These are phyloP conservation scores for Solanum chacoense DNA, from an alignment of 305 asterid genomes.

Conservation along the genomic window DNA sequence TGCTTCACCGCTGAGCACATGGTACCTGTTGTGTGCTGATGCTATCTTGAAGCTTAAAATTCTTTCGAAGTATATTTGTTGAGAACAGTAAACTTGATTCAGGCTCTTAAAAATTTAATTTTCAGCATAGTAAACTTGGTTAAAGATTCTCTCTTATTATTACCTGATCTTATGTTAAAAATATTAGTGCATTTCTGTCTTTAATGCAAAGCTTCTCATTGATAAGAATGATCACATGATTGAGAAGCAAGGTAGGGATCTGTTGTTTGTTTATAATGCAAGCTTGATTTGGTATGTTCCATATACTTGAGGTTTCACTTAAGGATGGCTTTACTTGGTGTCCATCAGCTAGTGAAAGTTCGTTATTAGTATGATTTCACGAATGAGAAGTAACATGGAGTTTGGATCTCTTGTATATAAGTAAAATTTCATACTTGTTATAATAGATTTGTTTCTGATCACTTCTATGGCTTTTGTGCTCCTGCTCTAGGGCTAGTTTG, in stretches of 20 bases:
- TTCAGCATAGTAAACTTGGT: background rate
- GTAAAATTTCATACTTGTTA: background rate
- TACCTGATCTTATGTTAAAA: background rate
- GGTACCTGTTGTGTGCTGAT: background rate
- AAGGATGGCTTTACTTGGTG: background rate
- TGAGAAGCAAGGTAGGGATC: background rate
- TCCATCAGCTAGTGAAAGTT: background rate
- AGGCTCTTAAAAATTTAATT: background rate
- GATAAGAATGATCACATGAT: background rate
- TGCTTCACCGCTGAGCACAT: background rate
- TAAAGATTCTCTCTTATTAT: background rate
- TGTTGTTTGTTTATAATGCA: background rate
- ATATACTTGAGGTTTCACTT: background rate
- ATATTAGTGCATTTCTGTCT: background rate
- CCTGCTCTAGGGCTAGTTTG: background rate
- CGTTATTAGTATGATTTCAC: background rate
- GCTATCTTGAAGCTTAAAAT: background rate
- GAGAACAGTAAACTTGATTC: background rate
- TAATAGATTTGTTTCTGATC: background rate
- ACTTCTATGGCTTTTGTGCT: background rate
- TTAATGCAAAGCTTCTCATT: background rate
- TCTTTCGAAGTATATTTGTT: background rate
- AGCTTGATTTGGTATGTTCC: background rate
- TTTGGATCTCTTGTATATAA: background rate
- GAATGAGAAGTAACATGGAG: background rate